A percentile compares a stretch with the other conserved stretches of the same genome.
Conservation (phyloP, 208 protist species). For the Leishmania major region DNA sequence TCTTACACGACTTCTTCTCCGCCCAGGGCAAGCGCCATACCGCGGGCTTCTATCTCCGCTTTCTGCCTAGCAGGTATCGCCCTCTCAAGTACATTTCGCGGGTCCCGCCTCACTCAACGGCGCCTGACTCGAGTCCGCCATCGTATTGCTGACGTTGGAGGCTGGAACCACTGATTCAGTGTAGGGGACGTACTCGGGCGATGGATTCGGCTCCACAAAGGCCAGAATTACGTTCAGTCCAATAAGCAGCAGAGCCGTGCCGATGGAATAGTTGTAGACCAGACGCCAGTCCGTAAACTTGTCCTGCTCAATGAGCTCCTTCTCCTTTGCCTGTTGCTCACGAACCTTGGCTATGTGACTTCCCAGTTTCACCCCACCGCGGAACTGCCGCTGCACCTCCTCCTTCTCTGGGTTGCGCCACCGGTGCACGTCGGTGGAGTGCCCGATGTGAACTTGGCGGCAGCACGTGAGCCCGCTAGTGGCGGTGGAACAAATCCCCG, state of each 20-base stretch:
- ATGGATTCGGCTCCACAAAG: constrained; percentile 60
- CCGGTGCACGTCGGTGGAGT: constrained; percentile 65
- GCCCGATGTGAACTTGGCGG: constrained; percentile 45
- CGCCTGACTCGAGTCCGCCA: neutral
- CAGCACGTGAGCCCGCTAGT: neutral
- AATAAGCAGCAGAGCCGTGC: constrained; percentile 49
- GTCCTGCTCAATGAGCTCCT: constrained; percentile 51
- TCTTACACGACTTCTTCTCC: neutral
- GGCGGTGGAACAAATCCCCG: neutral
- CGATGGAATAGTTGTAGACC: constrained; percentile 39
- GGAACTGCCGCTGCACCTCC: constrained; percentile 61
- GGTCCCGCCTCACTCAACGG: neutral
- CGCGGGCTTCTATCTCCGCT: neutral
- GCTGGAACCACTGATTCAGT: constrained; percentile 11
- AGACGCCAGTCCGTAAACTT: constrained; percentile 72
- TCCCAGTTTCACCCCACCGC: constrained; percentile 60
- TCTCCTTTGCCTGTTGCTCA: constrained; percentile 49
- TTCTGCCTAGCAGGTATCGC: neutral
- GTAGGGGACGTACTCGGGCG: constrained; percentile 76
- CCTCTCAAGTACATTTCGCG: neutral
- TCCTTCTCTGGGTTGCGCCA: constrained; percentile 73
- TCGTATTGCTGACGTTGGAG: neutral
- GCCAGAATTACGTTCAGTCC: constrained; percentile 56
- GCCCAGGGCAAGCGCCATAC: neutral
- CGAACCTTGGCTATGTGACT: constrained; percentile 45